Conservation (phyloP, 768 basidiomycete genomes). For the Pleurotus eryngii region DNA sequence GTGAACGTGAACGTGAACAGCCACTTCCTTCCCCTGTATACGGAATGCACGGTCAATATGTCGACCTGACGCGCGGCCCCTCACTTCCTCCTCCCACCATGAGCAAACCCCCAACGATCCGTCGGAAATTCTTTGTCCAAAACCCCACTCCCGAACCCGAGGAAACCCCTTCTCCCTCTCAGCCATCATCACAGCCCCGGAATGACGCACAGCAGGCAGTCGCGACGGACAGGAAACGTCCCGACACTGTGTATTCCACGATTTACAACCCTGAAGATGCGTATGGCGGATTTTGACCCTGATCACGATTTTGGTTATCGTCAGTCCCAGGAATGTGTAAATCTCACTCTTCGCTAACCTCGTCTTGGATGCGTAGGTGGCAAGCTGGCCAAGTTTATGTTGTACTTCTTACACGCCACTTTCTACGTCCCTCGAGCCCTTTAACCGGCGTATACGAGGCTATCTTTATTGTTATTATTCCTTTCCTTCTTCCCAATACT, state of each 20-base stretch:
- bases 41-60: conserved; percentile 4
- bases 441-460: no score
- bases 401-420: no score
- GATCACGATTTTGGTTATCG: not conserved
- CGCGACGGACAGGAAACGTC: conserved; percentile 19
- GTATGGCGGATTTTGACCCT: conserved; percentile 46
- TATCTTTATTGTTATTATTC: no score
- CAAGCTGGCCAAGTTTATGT: not conserved
- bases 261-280: conserved; percentile 48
- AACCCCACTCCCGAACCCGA: not conserved
- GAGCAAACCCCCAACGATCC: not conserved
- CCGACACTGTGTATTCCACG: conserved; percentile 28
- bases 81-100: not conserved
- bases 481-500: no score
- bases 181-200: not conserved
- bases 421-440: no score
- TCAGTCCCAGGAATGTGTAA: not conserved
- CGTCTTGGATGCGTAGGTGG: not conserved
- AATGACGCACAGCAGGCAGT: not conserved
- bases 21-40: not conserved
- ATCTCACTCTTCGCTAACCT: not conserved
- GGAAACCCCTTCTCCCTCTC: not conserved
- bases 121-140: not conserved
- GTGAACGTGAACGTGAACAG: not conserved
- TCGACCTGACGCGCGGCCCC: not conserved